phyloP scores from a whole-genome alignment of 2,329 filamentous ascomycete species.

The Aspergillus hortae region DNA sequence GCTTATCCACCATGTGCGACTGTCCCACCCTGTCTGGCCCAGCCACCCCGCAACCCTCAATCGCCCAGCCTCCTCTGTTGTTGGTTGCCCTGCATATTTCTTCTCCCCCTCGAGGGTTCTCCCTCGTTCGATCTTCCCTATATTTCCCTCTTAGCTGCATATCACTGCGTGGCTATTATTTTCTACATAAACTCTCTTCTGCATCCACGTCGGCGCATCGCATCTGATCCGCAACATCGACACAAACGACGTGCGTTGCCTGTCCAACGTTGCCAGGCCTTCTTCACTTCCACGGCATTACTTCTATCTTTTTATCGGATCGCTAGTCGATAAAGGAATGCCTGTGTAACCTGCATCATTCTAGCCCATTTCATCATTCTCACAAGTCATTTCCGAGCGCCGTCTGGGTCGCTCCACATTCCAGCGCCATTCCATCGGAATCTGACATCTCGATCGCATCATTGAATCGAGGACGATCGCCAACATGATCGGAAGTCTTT shows the following conservation, averaged over 20 bases:
- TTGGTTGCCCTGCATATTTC: constrained; percentile 9
- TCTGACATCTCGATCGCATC: neutral
- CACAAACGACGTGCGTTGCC: neutral
- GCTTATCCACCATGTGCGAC: neutral
- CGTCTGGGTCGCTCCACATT: constrained; percentile 1
- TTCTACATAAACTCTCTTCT: neutral
- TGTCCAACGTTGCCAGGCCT: neutral
- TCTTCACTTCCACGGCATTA: neutral
- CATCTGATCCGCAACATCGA: neutral
- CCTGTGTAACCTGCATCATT: no score
- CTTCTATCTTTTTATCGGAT: no score
- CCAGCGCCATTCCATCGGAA: neutral
- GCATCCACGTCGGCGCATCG: neutral
- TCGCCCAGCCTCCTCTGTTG: constrained; percentile 30
- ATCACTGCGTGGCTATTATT: neutral
- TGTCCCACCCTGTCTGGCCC: constrained; percentile 13
- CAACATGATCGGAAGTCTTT: constrained; percentile 52
- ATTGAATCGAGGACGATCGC: constrained; percentile 4
- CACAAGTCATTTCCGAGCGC: no score
- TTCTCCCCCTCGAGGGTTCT: neutral
- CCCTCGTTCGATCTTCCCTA: neutral
- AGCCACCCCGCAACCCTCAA: constrained; percentile 28
- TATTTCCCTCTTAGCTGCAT: neutral
- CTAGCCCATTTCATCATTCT: no score
- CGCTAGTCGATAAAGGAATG: no score